phyloP scores from a whole-genome alignment of 805 yeast species.

The Yarrowia porcina region DNA sequence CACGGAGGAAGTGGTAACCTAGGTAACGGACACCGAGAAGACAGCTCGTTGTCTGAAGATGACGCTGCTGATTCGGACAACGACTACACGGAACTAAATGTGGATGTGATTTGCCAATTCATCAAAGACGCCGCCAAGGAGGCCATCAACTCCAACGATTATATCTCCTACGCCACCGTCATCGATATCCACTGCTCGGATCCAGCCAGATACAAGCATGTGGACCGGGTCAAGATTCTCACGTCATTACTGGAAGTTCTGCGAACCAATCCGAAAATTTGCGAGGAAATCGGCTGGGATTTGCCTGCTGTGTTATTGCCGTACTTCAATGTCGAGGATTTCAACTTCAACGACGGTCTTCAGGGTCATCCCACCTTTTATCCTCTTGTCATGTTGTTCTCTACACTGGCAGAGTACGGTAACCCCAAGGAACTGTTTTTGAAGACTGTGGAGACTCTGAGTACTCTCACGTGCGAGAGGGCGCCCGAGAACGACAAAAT shows the following conservation, averaged over 20 bases:
- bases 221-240: conserved; percentile 53
- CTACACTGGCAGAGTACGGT: conserved; percentile 62
- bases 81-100: neutral
- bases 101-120: conserved; percentile 13
- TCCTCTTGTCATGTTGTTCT: conserved; percentile 51
- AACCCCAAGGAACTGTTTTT: conserved; percentile 78
- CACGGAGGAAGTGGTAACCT: neutral
- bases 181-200: conserved; percentile 59
- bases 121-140: conserved; percentile 15
- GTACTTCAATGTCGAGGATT: conserved; percentile 44
- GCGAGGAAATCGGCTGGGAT: conserved; percentile 80
- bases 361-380: conserved; percentile 26
- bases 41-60: neutral
- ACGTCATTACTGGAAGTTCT: conserved; percentile 47
- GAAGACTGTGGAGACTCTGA: conserved; percentile 63
- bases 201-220: conserved; percentile 45
- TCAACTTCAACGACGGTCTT: conserved; percentile 27
- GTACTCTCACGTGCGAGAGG: conserved; percentile 37
- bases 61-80: neutral
- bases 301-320: conserved; percentile 65
- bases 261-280: conserved; percentile 28
- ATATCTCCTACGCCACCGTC: conserved; percentile 66
- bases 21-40: too few relatives aligned
- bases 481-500: conserved; percentile 5
- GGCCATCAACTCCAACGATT: conserved; percentile 51